Evolutionary conservation across 2,329 filamentous ascomycete genomes (phyloP).

Genomic region (Diaporthe citri): DNA sequence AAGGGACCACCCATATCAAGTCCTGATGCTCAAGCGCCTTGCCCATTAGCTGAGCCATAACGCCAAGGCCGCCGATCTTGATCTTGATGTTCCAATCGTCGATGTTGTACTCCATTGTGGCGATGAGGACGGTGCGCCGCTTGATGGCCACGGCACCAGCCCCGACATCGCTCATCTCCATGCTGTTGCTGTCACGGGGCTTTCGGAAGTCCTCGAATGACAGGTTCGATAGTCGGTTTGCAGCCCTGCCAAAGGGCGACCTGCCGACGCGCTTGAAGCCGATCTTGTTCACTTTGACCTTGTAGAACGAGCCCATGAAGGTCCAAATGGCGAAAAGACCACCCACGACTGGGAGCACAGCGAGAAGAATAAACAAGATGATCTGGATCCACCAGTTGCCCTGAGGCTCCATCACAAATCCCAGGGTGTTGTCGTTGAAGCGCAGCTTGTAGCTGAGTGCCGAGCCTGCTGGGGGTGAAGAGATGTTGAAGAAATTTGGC

Average conservation of each 20-base stretch:
- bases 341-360: slow-evolving; percentile 63
- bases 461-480: slow-evolving; percentile 64
- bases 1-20: slow-evolving; percentile 74
- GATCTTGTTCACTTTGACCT: slow-evolving; percentile 58
- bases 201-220: slow-evolving; percentile 49
- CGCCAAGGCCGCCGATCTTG: slow-evolving; percentile 78
- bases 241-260: slow-evolving; percentile 45
- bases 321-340: slow-evolving; percentile 64
- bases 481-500: slow-evolving; percentile 70
- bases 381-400: slow-evolving; percentile 68
- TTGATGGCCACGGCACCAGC: slow-evolving; percentile 42
- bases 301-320: slow-evolving; percentile 73
- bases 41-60: slow-evolving; percentile 80
- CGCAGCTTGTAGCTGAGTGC: slow-evolving; percentile 67
- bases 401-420: slow-evolving; percentile 64
- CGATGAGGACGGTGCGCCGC: slow-evolving; percentile 72
- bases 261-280: slow-evolving; percentile 47
- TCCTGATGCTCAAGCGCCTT: slow-evolving; percentile 74
- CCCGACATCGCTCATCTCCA: slow-evolving; percentile 42
- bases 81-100: slow-evolving; percentile 78
- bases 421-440: slow-evolving; percentile 66
- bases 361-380: slow-evolving; percentile 65
- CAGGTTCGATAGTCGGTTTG: slow-evolving; percentile 48
- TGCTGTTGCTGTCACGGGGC: slow-evolving; percentile 43
- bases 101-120: slow-evolving; percentile 80